phyloP scores from a whole-genome alignment of 1,139 yeast species.

The Saccharomyces hybrid region DNA sequence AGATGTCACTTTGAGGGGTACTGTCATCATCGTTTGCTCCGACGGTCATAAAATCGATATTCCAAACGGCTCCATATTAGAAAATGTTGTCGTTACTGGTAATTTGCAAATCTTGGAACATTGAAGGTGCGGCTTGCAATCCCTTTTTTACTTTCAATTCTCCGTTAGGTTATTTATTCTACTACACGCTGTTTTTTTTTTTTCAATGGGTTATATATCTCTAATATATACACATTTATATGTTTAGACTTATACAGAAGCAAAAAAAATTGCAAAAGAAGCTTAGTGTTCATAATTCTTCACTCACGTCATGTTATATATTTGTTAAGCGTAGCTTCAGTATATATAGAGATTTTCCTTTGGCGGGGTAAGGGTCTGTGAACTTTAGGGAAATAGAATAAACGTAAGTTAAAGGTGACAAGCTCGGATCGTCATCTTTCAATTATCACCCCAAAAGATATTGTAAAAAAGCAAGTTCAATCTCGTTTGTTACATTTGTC shows the following conservation, averaged over 20 bases:
- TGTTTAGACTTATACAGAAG: not conserved
- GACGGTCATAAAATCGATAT: slow-evolving; percentile 95
- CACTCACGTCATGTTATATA: not conserved
- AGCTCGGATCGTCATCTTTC: not conserved
- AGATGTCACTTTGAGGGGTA: slow-evolving; percentile 86
- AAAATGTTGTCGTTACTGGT: slow-evolving; percentile 96
- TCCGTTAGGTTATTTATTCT: not conserved
- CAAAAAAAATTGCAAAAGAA: not conserved
- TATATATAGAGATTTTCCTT: not conserved
- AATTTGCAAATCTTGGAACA: slow-evolving; percentile 93
- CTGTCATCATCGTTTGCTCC: slow-evolving; percentile 94
- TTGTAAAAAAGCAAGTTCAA: not conserved
- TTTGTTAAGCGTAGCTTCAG: not conserved
- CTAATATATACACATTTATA: not conserved
- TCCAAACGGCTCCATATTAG: slow-evolving; percentile 91
- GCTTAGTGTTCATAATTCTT: not conserved
- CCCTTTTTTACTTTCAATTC: not conserved
- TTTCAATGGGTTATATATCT: slow-evolving; percentile 1
- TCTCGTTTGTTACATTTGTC: not conserved
- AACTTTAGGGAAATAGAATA: not conserved
- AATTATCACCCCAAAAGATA: not conserved
- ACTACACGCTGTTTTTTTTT: not conserved
- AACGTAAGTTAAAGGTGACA: not conserved
- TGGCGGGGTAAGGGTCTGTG: not conserved
- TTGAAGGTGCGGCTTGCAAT: slow-evolving; percentile 28